Base-by-base conservation (phyloP, 768 basidiomycete genomes). In the Xerocomus potaroensis region DNA sequence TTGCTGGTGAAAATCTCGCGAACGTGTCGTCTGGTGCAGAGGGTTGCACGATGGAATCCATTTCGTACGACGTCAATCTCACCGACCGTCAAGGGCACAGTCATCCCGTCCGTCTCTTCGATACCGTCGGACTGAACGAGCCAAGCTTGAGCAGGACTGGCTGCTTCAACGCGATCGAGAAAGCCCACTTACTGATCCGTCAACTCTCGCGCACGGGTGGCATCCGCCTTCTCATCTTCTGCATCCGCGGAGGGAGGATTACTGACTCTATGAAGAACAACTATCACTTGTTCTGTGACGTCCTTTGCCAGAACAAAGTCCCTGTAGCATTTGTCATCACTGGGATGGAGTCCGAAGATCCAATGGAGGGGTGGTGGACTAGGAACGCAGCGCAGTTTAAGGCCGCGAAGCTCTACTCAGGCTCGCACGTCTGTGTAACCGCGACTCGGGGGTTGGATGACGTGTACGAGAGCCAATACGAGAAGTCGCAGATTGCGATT, bases 371-470 rank as follows among this genome's bases (percentile, higher is more conserved):
- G 0, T 67, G 66, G 66, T 67, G 66, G 67, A 7, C 3, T 7
- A 47, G 54, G 44, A 74, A 74, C 30, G 50, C 60, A 11, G 34
- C 33, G 8, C 9, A 19, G 0, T 74, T 75, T 48, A 26, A 43
- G 31, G 40, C 9, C 32, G 49, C 43, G 21, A 43, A 48, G 4
- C 56, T 50, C 36, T 40, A 22, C 1, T 59, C 67, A 5, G 42
- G 47, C 8, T 66, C 66, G n/a, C 65, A 70, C 19, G 73, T 60
- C 0, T 75, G 74, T 43, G 58, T 74, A 47, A 71, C 70, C 0
- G 64, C 68, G 5, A 69, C 47, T 16, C 48, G 47, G 15, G 62
- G 70, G 6, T 38, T 48, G 18, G 40, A 57, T 0, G 30, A 50
- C 35, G 55, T 48, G 18, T 60, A 68, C 22, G 51, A 54, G 8